Base-by-base conservation (phyloP, 306 rosid species). In the Dryas drummondii region DNA sequence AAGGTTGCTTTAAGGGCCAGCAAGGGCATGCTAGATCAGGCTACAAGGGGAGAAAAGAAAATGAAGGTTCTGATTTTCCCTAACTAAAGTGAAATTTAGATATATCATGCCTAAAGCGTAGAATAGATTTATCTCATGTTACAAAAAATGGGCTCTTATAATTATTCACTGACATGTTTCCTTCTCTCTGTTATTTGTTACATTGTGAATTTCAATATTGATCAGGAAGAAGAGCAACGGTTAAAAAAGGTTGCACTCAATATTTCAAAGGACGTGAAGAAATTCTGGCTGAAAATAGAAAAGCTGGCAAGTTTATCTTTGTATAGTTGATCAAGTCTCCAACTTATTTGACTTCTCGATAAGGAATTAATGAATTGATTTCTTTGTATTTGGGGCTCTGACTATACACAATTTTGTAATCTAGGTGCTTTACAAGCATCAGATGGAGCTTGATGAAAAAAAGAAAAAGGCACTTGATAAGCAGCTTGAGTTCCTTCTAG, bases 381-480 rank as follows among this genome's bases (percentile, higher is more conserved):
- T 73, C 12, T 67, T 53, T 8, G 15, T 78, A 47, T 64, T 6
- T 54, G 53, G n/a, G 46, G 41, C 62, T 57, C 52, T 79, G 74
- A 52, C 67, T 77, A 46, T 44, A 37, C 67, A 57, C 52, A 16
- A 47, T 78, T 13, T 77, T 86, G 74, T 78, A 73, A 78, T 73
- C 26, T 75, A 94, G 98, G 97, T 94, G 74, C 96, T 91, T 82
- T 94, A 94, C 91, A 94, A 94, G 89, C 97, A 94, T 88, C 98
- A 91, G 78, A 85, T 85, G 93, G 97, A 86, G 88, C 90, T 94
- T 5, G 98, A 94, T 44, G 98, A 81, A 86, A 94, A 91, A 86
- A 94, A 94, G 92, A 94, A 90, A 85, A 94, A 85, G 84, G 90
- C 91, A 60, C 97, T 90, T 57, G 98, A 94, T 82, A 94, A 94